These are phyloP conservation scores for Candida tetrigidarum DNA, from an alignment of 1,139 yeast species.

Conservation along the genomic window DNA sequence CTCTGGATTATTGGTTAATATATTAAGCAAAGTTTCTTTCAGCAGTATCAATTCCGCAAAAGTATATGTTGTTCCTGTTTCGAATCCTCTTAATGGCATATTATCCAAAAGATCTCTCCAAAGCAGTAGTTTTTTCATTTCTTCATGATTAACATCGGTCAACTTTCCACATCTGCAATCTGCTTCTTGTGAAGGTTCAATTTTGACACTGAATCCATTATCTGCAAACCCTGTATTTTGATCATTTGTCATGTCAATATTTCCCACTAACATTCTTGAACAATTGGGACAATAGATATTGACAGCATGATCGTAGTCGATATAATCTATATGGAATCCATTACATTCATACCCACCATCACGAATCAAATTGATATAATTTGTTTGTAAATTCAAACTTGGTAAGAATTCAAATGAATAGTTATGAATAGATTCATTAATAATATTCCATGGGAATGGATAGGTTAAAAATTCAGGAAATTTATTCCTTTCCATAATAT, in stretches of 20 bases:
- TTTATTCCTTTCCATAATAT: constrained; percentile 2
- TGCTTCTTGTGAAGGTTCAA: background rate
- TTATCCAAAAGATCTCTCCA: constrained; percentile 3
- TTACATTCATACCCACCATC: background rate
- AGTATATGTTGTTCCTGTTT: background rate
- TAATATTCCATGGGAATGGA: constrained; percentile 6
- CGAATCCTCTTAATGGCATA: constrained; percentile 1
- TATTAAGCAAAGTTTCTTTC: background rate
- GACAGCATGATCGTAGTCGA: background rate
- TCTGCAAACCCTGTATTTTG: constrained; percentile 5
- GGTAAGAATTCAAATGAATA: constrained; percentile 9
- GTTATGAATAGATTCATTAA: constrained; percentile 6
- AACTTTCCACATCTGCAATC: constrained; percentile 3
- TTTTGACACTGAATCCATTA: background rate
- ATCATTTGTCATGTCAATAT: constrained; percentile 1
- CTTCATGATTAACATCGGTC: constrained; percentile 1
- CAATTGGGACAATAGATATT: constrained; percentile 7
- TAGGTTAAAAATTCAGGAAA: constrained; percentile 5
- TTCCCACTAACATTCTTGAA: background rate
- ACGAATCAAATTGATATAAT: background rate
- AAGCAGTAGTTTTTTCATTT: constrained; percentile 4
- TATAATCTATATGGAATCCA: background rate
- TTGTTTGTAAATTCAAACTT: background rate
- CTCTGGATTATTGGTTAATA: background rate
- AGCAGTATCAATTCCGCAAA: background rate